Base-by-base conservation (phyloP, 2,329 filamentous ascomycete genomes). In the Aspergillus ochraceoroseus region DNA sequence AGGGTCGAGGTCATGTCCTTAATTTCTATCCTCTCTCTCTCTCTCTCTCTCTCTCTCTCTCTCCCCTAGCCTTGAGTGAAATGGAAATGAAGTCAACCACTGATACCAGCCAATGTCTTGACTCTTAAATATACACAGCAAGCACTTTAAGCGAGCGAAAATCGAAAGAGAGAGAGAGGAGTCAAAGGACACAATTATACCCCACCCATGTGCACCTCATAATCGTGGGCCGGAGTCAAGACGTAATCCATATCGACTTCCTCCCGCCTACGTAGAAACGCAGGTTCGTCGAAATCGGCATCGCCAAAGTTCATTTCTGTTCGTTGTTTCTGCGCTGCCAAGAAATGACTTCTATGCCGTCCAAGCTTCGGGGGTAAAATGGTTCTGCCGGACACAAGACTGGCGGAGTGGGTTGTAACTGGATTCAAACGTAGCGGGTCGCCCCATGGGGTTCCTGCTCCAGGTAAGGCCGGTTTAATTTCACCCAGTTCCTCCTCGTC, bases 201-300 rank as follows among this genome's bases (percentile, higher is more conserved):
- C 32, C 52, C 65, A 49, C 64, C 52, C 64, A 64, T 64, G 47
- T 61, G 46, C 48, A 58, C 28, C 43, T 55, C 50, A 25, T 33
- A 30, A 17, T 31, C 40, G 27, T 26, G 20, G 11, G 18, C 22
- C 6, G 8, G 26, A 14, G 22, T 22, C 28, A 28, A 12, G 14
- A 40, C 35, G 42, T 58, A 57, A 30, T 64, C 50, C 44, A 49
- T 42, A 57, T 59, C 53, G 37, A 67, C 52, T 42, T 71, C 68
- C 30, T 70, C 66, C 26, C 60, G 60, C 38, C 61, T 56, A 28
- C 64, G 57, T 37, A 73, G 53, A 44, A 73, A 73, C 3, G 57
- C 40, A 4, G 70, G 66, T 32, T 73, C 69, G 30, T 65, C 69
- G 49, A 73, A 71, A 50, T 70, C 68, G 39, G 63, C 60, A 7